Evolutionary conservation across 768 basidiomycete genomes (phyloP), one percentile per base, ranked within the genome.

Genomic region (Lactarius hengduanensis): DNA sequence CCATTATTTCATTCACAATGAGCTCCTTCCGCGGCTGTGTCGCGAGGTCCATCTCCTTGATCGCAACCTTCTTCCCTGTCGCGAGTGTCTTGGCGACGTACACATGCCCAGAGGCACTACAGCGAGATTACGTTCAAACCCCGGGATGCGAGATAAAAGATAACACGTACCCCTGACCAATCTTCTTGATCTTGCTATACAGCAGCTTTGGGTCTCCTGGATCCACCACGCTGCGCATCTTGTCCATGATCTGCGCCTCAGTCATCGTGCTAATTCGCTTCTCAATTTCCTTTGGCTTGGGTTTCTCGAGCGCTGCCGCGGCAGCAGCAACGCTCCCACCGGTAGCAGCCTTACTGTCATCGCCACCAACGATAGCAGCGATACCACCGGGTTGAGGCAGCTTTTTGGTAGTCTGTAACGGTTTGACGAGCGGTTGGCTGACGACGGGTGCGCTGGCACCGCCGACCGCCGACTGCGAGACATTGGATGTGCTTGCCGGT

Each of bases 241-340:
- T 97, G 75, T 96, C 93, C 96, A 98, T 97, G 72, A 98, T 96
- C 80, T 99, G 96, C 58, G 89, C 90, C 78, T 99, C 96, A 59
- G 90, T 91, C 92, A 99, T 93, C 45, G 94, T 92, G 70, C 92
- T 95, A 72, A 98, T 96, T 68, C 96, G 84, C 78, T 94, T 90
- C 77, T 96, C 86, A 13, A 79, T 74, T 64, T 81, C 86, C 76
- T 90, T 90, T 62, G 87, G 84, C 68, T 82, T 82, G 59, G 80
- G 79, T 43, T 76, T 78, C 73, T 82, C 88, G 68, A 90, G 84
- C 67, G 90, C 80, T 41, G 89, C 83, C 0, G 82, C 88, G 16
- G 92, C 90, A 1, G 89, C 89, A 0, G 89, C 89, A 1, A 88
- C 86, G 10, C 82, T 80, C 3, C 79, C 75, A 54, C 77, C 41